Base-by-base conservation (phyloP, 306 rosid species). In the Quercus rubra region DNA sequence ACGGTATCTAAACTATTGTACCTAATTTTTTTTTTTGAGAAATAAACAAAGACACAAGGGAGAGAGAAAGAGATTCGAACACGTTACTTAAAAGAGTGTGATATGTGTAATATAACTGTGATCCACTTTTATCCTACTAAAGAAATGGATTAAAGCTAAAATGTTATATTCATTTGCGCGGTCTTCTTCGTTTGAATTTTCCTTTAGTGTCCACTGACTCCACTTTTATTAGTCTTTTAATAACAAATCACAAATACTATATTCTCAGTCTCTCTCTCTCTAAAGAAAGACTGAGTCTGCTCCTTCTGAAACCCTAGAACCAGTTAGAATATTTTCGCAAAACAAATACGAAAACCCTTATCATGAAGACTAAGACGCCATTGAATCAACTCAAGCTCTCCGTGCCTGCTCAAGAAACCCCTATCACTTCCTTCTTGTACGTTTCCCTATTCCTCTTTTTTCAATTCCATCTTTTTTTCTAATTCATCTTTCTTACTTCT, bases 281-380 rank as follows among this genome's bases (percentile, higher is more conserved):
- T 18, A 14, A n/a, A 41, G 46, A 41, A 19, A 43, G 18, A 46
- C 54, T 73, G 6, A 61, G 18, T 77, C 31, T 25, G 82, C 58
- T 35, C 10, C 49, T 35, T 17, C 21, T 55, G 49, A 18, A 84
- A 58, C 46, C 82, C 78, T 38, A 72, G 55, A 27, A 82, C 68
- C 57, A 41, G 46, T 41, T 41, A 8, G 46, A 41, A 41, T 7
- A 41, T 8, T 8, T 41, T 41, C 46, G 46, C 46, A 13, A 49
- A 49, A 12, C 17, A 49, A 28, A 12, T 33, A 69, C 59, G 12
- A 41, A 31, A 75, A 70, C 79, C 82, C 78, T 70, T 23, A 17
- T 43, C 15, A 94, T 93, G 99, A 93, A 91, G 91, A 87, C 92
- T 55, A 96, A 88, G 88, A 83, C 90, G 75, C 99, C 99, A 71